phyloP scores from a whole-genome alignment of 345 rosid genomes.

The Arabidopsis suecica region DNA sequence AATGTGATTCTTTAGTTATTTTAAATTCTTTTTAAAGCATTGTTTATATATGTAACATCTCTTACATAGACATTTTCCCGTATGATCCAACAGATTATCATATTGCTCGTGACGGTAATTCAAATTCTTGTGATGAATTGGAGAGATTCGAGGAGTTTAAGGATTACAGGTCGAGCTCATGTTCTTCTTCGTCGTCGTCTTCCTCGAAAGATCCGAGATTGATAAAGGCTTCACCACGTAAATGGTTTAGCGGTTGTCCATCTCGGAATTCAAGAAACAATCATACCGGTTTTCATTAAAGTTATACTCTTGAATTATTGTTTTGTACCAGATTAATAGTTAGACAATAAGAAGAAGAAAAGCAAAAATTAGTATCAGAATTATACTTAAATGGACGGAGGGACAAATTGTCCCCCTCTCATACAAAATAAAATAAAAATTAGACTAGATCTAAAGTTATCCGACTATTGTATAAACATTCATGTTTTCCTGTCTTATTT shows the following conservation, averaged over 20 bases:
- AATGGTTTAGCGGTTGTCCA: conserved; percentile 41
- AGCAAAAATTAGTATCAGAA: not conserved
- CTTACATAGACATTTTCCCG: not conserved
- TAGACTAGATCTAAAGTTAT: conserved; percentile 11
- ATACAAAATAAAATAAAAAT: no score
- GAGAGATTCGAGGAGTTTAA: conserved; percentile 26
- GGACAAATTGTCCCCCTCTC: no score
- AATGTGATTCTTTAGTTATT: not conserved
- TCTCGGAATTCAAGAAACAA: conserved; percentile 43
- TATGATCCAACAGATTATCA: conserved; percentile 23
- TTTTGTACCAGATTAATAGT: conserved; percentile 10
- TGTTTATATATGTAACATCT: not conserved
- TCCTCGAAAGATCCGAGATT: conserved; percentile 43
- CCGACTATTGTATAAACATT: conserved; percentile 14
- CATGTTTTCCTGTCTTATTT: conserved; percentile 1
- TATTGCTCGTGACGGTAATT: not conserved
- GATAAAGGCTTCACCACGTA: conserved; percentile 31
- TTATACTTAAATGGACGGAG: no score
- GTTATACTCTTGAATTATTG: conserved; percentile 15
- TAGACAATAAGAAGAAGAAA: not conserved
- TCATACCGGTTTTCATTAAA: conserved; percentile 39
- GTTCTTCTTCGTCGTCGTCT: conserved; percentile 46
- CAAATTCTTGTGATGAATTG: conserved; percentile 36
- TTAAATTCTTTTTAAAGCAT: not conserved
- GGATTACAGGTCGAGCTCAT: conserved; percentile 47